These are phyloP conservation scores for Nemania diffusa DNA, from an alignment of 2,329 filamentous ascomycete species.

Conservation along the genomic window DNA sequence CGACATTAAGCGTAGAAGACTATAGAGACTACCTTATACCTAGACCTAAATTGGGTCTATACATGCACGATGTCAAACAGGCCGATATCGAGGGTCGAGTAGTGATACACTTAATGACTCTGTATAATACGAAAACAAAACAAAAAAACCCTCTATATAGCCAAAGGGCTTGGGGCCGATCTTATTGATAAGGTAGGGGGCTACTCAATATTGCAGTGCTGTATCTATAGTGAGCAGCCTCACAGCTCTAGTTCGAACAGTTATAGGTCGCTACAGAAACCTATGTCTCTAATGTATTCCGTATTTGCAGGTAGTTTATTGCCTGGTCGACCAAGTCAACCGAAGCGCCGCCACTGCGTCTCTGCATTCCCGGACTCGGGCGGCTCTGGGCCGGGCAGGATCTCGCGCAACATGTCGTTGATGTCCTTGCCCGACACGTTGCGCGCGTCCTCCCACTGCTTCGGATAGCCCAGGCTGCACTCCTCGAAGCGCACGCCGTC, in stretches of 20 bases:
- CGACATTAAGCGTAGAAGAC: slow-evolving; percentile 47
- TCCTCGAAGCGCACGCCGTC: slow-evolving; percentile 53
- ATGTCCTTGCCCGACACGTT: slow-evolving; percentile 45
- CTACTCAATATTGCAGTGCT: too few species aligned
- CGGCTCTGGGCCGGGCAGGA: slow-evolving; percentile 47
- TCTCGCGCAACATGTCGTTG: slow-evolving; percentile 52
- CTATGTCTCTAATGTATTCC: background rate
- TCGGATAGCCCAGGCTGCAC: slow-evolving; percentile 52
- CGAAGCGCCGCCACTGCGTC: slow-evolving; percentile 44
- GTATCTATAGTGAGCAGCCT: background rate
- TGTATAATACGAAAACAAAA: background rate
- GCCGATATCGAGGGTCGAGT: background rate
- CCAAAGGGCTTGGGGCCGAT: background rate
- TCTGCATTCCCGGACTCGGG: slow-evolving; percentile 39
- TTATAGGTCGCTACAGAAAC: background rate
- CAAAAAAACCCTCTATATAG: background rate
- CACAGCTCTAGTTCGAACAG: background rate
- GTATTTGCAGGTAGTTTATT: background rate
- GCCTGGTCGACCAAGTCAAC: too few species aligned
- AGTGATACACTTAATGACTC: background rate
- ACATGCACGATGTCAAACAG: background rate
- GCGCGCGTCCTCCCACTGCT: slow-evolving; percentile 51
- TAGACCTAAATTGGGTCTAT: background rate
- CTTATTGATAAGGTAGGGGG: too few species aligned
- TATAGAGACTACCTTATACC: background rate